Evolutionary conservation across 805 yeast genomes (phyloP).

Genomic region (Metschnikowia cubensis): DNA sequence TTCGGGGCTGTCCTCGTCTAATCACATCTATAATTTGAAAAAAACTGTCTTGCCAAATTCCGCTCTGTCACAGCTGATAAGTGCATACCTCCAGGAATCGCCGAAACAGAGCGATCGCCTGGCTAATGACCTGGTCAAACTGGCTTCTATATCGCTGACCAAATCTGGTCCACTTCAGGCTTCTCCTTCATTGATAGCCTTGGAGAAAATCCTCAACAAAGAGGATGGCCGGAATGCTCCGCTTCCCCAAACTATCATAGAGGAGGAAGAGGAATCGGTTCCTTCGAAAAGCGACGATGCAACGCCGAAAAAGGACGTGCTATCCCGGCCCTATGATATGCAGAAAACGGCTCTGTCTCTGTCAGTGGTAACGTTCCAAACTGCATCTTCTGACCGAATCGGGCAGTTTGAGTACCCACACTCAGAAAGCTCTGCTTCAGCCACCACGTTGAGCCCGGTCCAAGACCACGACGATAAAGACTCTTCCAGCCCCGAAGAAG

Average conservation of each 20-base stretch:
- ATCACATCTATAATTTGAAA: conserved; percentile 25
- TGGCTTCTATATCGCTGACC: not conserved
- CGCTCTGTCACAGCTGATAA: conserved; percentile 24
- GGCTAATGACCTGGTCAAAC: not conserved
- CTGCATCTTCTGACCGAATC: not conserved
- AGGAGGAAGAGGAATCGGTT: conserved; percentile 3
- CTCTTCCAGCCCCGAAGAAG: too few relatives aligned
- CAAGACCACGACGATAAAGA: not conserved
- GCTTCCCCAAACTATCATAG: conserved; percentile 2
- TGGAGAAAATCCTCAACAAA: conserved; percentile 2
- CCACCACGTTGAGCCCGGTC: conserved; percentile 1
- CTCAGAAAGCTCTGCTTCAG: not conserved
- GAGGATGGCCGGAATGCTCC: not conserved
- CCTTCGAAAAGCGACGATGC: not conserved
- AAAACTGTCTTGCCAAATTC: conserved; percentile 27
- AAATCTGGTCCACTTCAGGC: conserved; percentile 2
- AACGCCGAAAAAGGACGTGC: too few relatives aligned
- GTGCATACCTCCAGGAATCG: conserved; percentile 13
- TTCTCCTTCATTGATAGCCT: conserved; percentile 4
- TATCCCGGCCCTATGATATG: not conserved
- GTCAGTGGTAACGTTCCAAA: conserved; percentile 39
- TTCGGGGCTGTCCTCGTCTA: conserved; percentile 16
- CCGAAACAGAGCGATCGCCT: not conserved
- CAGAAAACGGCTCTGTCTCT: conserved; percentile 32
- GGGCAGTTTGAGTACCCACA: not conserved